Evolutionary conservation across 2,329 filamentous ascomycete species (phyloP).

Genomic region (Dactylellina sp.): DNA sequence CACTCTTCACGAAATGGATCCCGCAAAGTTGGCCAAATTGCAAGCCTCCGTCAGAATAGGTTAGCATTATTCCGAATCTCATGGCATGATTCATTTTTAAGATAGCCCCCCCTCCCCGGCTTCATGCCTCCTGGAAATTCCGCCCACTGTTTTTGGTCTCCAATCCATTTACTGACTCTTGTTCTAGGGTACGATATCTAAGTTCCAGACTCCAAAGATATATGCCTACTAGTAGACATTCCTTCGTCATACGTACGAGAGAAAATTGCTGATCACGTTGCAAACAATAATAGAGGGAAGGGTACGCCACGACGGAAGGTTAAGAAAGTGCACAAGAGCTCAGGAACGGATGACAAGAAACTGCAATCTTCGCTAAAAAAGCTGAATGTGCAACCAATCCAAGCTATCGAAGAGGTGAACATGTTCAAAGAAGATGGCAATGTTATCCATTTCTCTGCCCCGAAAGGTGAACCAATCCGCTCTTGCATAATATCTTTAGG

Average conservation of each 20-base stretch:
- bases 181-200: constrained; percentile 35
- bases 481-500: background rate
- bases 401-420: constrained; percentile 99
- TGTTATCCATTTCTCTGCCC: constrained; percentile 98
- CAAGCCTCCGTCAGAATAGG: constrained; percentile 74
- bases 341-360: constrained; percentile 99
- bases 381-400: constrained; percentile 99
- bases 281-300: constrained; percentile 78
- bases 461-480: constrained; percentile 78
- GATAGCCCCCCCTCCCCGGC: too few relatives aligned
- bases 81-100: constrained; percentile 20
- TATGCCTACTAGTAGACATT: too few relatives aligned
- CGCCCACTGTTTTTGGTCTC: background rate
- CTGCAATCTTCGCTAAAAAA: constrained; percentile 97
- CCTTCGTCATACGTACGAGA: background rate
- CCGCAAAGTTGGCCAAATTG: constrained; percentile 73
- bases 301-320: constrained; percentile 97
- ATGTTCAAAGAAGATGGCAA: constrained; percentile 99
- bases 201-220: background rate
- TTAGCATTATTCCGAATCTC: constrained; percentile 64
- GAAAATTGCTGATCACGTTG: constrained; percentile 43
- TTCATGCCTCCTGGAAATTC: too few relatives aligned
- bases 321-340: constrained; percentile 95
- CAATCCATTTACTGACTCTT: constrained; percentile 16
- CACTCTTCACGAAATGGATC: constrained; percentile 67